Percentiles rank a stretch among this genome's conserved stretches.
phyloP scores from a whole-genome alignment of 192 early-diverging fungal species.

The Linnemannia exigua region DNA sequence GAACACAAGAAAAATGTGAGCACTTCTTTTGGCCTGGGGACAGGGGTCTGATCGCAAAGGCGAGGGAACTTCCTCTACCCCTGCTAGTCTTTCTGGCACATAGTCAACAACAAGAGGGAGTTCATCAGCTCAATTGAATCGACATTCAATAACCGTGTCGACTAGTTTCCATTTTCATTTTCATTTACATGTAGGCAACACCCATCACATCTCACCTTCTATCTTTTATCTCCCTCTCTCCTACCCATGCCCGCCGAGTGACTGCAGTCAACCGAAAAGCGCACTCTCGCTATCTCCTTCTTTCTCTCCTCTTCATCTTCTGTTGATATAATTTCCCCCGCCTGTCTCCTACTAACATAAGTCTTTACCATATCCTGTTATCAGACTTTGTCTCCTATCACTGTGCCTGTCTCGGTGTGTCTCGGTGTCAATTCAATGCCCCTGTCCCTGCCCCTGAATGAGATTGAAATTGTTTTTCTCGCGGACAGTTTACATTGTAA shows the following conservation, averaged over 20 bases:
- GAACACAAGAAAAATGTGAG: constrained; percentile 1
- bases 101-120: background rate
- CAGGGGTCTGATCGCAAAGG: constrained; percentile 12
- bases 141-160: background rate
- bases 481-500: too few species aligned
- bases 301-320: background rate
- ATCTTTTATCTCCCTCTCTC: background rate
- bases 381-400: too few species aligned
- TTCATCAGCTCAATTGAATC: background rate
- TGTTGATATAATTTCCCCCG: background rate
- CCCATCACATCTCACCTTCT: background rate
- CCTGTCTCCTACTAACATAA: background rate
- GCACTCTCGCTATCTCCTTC: background rate
- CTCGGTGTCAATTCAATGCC: background rate
- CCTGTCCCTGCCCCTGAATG: background rate
- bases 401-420: background rate
- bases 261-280: background rate
- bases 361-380: background rate
- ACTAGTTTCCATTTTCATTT: background rate
- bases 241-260: background rate
- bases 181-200: background rate
- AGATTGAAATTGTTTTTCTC: background rate
- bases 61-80: too few species aligned
- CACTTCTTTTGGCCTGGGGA: constrained; percentile 10
- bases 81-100: background rate